Evolutionary conservation across 352 stramenopile species (phyloP).

Genomic region (Phytopythium sindhum): DNA sequence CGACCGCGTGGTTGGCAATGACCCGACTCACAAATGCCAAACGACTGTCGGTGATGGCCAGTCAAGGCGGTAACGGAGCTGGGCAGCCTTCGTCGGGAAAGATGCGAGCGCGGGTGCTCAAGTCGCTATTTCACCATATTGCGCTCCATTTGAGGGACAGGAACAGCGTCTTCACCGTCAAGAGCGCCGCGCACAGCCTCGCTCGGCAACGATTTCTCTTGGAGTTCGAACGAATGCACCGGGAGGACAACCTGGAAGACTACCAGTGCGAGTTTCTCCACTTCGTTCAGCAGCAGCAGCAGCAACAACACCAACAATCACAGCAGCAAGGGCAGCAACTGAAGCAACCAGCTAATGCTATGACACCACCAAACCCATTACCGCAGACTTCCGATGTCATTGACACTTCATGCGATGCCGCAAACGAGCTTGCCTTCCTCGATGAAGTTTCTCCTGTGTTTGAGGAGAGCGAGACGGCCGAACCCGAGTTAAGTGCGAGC

Average conservation of each 20-base stretch:
- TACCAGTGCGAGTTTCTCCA: slow-evolving; percentile 26
- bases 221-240: slow-evolving; percentile 57
- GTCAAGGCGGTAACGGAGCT: neutral
- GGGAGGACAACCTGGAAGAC: slow-evolving; percentile 46
- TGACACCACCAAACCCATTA: neutral
- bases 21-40: neutral
- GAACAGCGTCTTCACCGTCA: slow-evolving; percentile 21
- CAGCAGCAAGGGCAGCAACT: neutral
- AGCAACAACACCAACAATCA: slow-evolving; percentile 2
- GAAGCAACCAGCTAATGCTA: neutral
- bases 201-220: slow-evolving; percentile 42
- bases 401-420: neutral
- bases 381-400: neutral
- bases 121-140: slow-evolving; percentile 57
- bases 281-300: slow-evolving; percentile 7
- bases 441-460: neutral
- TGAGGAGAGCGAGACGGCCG: neutral
- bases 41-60: neutral
- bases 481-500: neutral
- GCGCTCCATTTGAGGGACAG: slow-evolving; percentile 36
- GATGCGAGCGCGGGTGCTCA: slow-evolving; percentile 34
- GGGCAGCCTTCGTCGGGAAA: slow-evolving; percentile 11
- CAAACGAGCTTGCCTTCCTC: neutral
- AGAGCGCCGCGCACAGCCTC: slow-evolving; percentile 38
- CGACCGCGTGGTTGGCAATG: neutral